phyloP scores from a whole-genome alignment of 2,329 filamentous ascomycete species.

The Pestalotiopsis sp. region DNA sequence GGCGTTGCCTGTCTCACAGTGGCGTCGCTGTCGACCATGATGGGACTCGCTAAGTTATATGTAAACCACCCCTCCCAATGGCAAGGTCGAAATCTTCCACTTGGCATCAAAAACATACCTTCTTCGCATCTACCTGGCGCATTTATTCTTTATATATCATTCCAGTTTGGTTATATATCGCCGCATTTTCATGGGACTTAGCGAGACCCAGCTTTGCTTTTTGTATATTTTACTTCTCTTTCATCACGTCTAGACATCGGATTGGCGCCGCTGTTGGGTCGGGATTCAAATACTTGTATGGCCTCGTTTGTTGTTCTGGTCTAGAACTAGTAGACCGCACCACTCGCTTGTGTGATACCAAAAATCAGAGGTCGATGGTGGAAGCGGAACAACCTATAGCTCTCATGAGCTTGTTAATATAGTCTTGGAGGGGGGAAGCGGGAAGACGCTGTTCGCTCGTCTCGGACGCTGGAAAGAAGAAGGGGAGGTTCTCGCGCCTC shows the following conservation, averaged over 20 bases:
- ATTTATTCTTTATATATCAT: background rate
- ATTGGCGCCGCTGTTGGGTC: slow-evolving; percentile 7
- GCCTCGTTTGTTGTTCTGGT: slow-evolving; percentile 1
- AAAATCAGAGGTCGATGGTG: background rate
- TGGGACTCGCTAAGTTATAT: background rate
- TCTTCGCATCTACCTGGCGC: slow-evolving; percentile 10
- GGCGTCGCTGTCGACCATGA: background rate
- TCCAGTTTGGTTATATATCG: background rate
- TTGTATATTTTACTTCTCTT: slow-evolving; percentile 6
- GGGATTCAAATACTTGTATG: background rate
- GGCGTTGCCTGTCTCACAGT: background rate
- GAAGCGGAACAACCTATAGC: background rate
- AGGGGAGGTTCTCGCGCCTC: background rate
- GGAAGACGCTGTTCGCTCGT: background rate
- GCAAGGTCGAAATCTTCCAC: background rate
- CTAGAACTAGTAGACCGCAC: slow-evolving; percentile 1
- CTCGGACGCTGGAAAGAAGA: background rate
- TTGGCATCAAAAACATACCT: background rate
- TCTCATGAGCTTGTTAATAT: slow-evolving; percentile 6
- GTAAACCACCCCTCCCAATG: background rate
- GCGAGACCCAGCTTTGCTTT: slow-evolving; percentile 5
- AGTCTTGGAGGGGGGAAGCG: too few relatives aligned
- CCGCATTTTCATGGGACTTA: background rate
- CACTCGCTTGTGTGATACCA: slow-evolving; percentile 10
- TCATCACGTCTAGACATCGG: background rate